phyloP scores from a whole-genome alignment of 2,329 filamentous ascomycete species.

The Diplodia mutila region DNA sequence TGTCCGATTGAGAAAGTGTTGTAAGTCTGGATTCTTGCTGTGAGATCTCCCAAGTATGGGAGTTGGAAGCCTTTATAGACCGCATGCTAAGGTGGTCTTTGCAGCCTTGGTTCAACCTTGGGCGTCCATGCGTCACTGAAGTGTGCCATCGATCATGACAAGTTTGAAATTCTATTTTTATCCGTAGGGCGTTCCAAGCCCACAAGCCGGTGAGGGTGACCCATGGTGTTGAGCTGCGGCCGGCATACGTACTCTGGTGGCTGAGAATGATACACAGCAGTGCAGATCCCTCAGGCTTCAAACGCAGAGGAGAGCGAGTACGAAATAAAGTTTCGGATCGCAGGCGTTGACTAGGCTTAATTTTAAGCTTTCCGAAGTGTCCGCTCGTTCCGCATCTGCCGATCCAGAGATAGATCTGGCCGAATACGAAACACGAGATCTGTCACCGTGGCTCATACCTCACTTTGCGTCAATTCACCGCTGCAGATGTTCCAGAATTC shows the following conservation, averaged over 20 bases:
- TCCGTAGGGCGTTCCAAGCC: background rate
- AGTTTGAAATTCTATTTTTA: slow-evolving; percentile 7
- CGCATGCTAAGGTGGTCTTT: background rate
- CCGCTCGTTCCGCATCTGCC: slow-evolving; percentile 7
- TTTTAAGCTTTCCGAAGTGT: slow-evolving; percentile 14
- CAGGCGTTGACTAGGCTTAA: background rate
- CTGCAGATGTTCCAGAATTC: background rate
- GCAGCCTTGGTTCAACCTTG: background rate
- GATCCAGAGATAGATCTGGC: background rate
- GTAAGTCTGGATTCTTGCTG: background rate
- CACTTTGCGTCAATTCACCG: background rate
- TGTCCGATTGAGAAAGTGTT: background rate
- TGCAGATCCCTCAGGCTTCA: background rate
- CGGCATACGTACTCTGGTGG: background rate
- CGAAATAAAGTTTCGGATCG: slow-evolving; percentile 10
- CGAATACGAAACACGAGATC: slow-evolving; percentile 19
- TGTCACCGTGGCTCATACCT: background rate
- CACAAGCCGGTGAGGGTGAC: background rate
- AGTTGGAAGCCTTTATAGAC: background rate
- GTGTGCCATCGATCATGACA: background rate
- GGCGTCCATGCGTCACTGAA: background rate
- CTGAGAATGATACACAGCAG: background rate
- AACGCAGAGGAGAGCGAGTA: background rate
- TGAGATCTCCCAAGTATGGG: background rate
- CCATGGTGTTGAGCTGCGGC: slow-evolving; percentile 13